Evolutionary conservation across 306 rosid genomes (phyloP).

Genomic region (Lathyrus sativus): DNA sequence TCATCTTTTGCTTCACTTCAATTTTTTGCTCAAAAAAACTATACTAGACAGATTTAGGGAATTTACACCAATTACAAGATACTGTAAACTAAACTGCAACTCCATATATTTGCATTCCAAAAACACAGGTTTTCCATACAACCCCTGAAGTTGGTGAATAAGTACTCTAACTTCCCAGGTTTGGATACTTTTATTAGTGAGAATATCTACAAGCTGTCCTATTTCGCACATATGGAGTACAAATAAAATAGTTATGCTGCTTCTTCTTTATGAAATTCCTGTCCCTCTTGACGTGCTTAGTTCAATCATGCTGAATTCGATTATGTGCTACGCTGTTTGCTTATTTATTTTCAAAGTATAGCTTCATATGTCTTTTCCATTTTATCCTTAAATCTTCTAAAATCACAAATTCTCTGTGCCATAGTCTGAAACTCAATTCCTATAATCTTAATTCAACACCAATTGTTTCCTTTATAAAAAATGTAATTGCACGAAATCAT

Average conservation of each 20-base stretch:
- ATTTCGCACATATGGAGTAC: not conserved
- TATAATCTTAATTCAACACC: not conserved
- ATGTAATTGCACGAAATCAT: not conserved
- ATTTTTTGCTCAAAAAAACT: not conserved
- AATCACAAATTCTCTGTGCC: not conserved
- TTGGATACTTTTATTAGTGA: not conserved
- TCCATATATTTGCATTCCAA: not conserved
- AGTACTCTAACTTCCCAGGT: not conserved
- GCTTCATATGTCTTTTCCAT: not conserved
- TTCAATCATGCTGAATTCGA: not conserved
- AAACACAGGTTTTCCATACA: not conserved
- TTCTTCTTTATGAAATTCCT: not conserved
- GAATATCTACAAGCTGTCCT: not conserved
- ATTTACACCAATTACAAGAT: not conserved
- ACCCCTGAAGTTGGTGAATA: not conserved
- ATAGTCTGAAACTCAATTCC: not conserved
- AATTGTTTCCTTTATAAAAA: not conserved
- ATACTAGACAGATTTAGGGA: not conserved
- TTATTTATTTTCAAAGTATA: not conserved
- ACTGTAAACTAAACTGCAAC: not conserved
- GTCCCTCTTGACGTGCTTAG: not conserved
- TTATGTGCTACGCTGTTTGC: not conserved
- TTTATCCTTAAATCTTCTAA: not conserved
- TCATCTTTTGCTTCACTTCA: too few species aligned
- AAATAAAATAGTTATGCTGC: not conserved